Base-by-base conservation (phyloP, 768 basidiomycete genomes). In the Gelatoporia subvermispora region DNA sequence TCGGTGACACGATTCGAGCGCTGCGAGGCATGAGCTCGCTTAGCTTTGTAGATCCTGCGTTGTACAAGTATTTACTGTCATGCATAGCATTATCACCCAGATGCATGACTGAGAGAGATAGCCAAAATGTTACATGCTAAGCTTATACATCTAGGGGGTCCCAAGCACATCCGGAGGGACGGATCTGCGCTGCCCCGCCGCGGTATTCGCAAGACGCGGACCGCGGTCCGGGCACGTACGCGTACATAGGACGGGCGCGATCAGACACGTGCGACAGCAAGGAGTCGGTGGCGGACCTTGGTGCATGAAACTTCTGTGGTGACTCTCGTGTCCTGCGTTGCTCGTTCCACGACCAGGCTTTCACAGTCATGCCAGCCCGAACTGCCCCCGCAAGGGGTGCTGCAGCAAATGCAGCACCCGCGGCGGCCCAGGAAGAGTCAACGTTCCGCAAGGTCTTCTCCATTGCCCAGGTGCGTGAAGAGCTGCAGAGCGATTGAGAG, bases 381-480 rank as follows among this genome's bases (percentile, higher is more conserved):
- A 46, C 51, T 41, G 58, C 55, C 18, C 52, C 60, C 20, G 56
- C 56, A 15, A 13, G 13, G 13, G 43, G 41, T 43, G 47, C 54
- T 35, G 58, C 54, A 1, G 53, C 51, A 35, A 44, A 56, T 22
- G 59, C 54, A n/a, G 47, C 49, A 28, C 55, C 50, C 38, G 45
- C 60, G 10, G 58, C 24, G 10, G 66, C 56, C 31, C 59, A 67
- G 35, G 67, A 71, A 42, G 65, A 69, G 41, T 67, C 73, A 4
- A 42, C 67, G 2, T 57, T 67, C 43, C 60, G 68, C 47, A 72
- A 66, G 40, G 51, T 72, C 24, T 53, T 74, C n/a, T 50, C 57
- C 0, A 56, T 70, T n/a, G 66, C 62, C 22, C 77, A 79, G 70
- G 76, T 76, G 50, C 43, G 70, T 50, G 22, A 9, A n/a, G 36